A percentile compares a stretch with the other conserved stretches of the same genome.
phyloP scores from a whole-genome alignment of 345 rosid species.

The Arabidopsis thaliana region DNA sequence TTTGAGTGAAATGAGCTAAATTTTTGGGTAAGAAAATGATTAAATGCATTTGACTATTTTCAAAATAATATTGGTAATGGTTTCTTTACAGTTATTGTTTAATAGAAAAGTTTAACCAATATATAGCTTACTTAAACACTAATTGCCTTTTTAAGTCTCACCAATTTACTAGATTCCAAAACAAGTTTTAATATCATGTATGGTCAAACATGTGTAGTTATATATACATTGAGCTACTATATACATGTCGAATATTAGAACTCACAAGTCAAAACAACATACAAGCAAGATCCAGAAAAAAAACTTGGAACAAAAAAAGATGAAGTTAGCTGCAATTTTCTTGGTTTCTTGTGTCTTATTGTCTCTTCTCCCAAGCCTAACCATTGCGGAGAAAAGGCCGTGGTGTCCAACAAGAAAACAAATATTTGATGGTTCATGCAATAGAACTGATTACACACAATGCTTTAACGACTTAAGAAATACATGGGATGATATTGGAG shows the following conservation, averaged over 20 bases:
- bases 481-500: constrained; percentile 13
- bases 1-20: too few relatives aligned
- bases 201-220: not conserved
- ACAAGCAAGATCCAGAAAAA: not conserved
- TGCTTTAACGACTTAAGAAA: constrained; percentile 25
- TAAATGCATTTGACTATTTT: not conserved
- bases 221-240: too few relatives aligned
- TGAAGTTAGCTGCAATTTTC: not conserved
- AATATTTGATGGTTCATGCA: constrained; percentile 30
- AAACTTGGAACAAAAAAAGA: not conserved
- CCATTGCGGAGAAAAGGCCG: constrained; percentile 14
- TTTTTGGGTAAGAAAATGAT: not conserved
- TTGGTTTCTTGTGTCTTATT: not conserved
- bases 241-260: too few relatives aligned
- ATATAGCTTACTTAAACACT: too few relatives aligned
- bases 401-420: constrained; percentile 38
- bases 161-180: not conserved
- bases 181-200: not conserved
- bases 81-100: too few relatives aligned
- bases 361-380: not conserved
- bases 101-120: too few relatives aligned
- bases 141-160: not conserved
- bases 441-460: constrained; percentile 22
- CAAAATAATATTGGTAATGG: not conserved
- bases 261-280: too few relatives aligned